Conservation (phyloP, 2,329 filamentous ascomycete species). For the Fusarium robinianum region DNA sequence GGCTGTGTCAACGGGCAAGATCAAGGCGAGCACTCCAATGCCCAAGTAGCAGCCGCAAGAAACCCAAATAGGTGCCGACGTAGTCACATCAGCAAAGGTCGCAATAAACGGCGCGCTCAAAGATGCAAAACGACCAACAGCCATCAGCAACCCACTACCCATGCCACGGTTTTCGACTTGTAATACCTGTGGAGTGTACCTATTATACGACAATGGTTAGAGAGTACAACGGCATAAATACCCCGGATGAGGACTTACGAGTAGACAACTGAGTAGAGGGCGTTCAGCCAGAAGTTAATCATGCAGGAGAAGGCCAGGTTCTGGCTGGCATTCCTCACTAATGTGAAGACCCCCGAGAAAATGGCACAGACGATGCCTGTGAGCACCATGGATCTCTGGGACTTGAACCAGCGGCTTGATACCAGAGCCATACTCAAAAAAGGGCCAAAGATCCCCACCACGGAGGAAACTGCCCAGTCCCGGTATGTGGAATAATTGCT, state of each 20-base stretch:
- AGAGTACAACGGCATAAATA: too few species aligned
- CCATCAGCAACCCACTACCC: conserved; percentile 26
- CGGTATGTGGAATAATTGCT: conserved; percentile 39
- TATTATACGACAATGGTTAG: neutral
- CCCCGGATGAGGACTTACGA: conserved; percentile 9
- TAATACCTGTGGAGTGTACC: conserved; percentile 27
- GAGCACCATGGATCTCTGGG: conserved; percentile 13
- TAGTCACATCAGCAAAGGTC: conserved; percentile 30
- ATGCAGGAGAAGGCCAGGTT: conserved; percentile 34
- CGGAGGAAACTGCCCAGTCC: conserved; percentile 41
- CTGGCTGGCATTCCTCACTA: conserved; percentile 20
- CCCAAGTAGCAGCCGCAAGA: conserved; percentile 26
- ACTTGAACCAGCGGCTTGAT: conserved; percentile 30
- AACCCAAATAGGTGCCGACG: conserved; percentile 29
- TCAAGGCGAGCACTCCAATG: conserved; percentile 23
- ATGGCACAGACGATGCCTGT: conserved; percentile 23
- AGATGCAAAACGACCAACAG: conserved; percentile 24
- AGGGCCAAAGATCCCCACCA: conserved; percentile 45
- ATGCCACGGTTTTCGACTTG: conserved; percentile 26
- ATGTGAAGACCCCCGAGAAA: conserved; percentile 30
- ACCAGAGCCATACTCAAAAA: conserved; percentile 45
- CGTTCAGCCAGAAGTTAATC: conserved; percentile 30
- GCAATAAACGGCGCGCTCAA: conserved; percentile 29
- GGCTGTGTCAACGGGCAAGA: conserved; percentile 26
- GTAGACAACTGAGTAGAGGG: conserved; percentile 25